Evolutionary conservation across 106 monocot genomes (phyloP).

Genomic region (Iris macrosiphon): DNA sequence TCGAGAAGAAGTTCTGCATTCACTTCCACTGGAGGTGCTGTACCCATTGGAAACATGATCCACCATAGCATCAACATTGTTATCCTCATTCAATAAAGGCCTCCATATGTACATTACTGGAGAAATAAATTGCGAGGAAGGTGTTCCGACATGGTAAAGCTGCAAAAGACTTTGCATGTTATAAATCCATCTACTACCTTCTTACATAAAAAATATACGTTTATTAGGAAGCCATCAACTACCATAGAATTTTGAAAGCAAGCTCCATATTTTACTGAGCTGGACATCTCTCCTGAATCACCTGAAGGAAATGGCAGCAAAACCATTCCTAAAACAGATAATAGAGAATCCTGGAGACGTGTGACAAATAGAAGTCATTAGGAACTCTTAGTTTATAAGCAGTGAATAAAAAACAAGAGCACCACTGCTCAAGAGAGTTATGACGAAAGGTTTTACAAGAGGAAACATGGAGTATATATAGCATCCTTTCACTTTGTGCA

Average conservation of each 20-base stretch:
- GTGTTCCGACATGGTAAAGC: slow-evolving; percentile 58
- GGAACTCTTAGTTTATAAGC: not conserved
- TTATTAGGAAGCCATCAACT: slow-evolving; percentile 3
- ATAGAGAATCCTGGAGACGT: slow-evolving; percentile 48
- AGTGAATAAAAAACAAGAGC: too few relatives aligned
- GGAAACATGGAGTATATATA: too few relatives aligned
- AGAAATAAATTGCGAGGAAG: slow-evolving; percentile 45
- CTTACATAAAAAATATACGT: not conserved
- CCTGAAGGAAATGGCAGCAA: slow-evolving; percentile 34
- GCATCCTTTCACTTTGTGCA: too few relatives aligned
- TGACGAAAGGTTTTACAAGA: too few relatives aligned
- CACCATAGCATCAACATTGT: slow-evolving; percentile 6
- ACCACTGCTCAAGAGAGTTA: too few relatives aligned
- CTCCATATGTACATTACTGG: slow-evolving; percentile 92
- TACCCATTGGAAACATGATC: slow-evolving; percentile 5
- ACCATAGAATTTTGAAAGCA: slow-evolving; percentile 75
- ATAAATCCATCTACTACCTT: not conserved
- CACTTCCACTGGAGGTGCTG: slow-evolving; percentile 5
- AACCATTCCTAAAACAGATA: slow-evolving; percentile 58
- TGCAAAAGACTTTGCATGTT: slow-evolving; percentile 22
- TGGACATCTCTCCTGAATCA: slow-evolving; percentile 18
- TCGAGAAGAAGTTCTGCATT: slow-evolving; percentile 10
- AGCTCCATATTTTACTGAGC: slow-evolving; percentile 36
- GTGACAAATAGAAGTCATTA: not conserved
- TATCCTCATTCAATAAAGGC: slow-evolving; percentile 20